Conservation (phyloP, 495 filamentous ascomycete genomes). For the Hypoxylon fragiforme region DNA sequence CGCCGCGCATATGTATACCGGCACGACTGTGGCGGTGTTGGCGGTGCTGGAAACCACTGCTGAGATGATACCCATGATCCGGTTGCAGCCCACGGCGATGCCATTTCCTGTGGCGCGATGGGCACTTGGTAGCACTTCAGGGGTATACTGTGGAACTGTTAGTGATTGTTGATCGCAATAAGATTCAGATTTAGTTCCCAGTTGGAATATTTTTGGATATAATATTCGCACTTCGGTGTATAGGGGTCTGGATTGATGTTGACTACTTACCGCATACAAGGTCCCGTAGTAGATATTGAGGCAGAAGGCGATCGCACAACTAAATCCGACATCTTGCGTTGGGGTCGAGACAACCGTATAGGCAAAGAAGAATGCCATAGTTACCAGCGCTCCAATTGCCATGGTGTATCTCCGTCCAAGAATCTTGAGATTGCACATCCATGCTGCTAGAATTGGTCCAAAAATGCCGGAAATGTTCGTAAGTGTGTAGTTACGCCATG, state of each 20-base stretch:
- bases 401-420: constrained; percentile 69
- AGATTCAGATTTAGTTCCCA: too few relatives aligned
- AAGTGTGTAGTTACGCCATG: constrained; percentile 74
- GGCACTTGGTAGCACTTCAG: constrained; percentile 65
- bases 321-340: constrained; percentile 65
- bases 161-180: too few relatives aligned
- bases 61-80: constrained; percentile 72
- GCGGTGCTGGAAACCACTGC: constrained; percentile 65
- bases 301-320: constrained; percentile 66
- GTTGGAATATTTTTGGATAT: too few relatives aligned
- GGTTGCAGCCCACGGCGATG: constrained; percentile 67
- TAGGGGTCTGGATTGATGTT: too few relatives aligned
- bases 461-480: constrained; percentile 66
- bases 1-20: constrained; percentile 70
- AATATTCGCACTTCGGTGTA: too few relatives aligned
- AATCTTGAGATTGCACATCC: constrained; percentile 59
- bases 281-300: constrained; percentile 75
- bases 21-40: constrained; percentile 61
- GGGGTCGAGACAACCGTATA: constrained; percentile 65
- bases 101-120: constrained; percentile 74
- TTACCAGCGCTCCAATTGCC: constrained; percentile 63
- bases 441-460: constrained; percentile 66
- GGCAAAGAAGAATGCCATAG: constrained; percentile 69
- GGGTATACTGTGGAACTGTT: constrained; percentile 43
- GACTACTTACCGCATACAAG: constrained; percentile 56